Conservation (phyloP, 768 basidiomycete species). For the Naganishia vishniacii region DNA sequence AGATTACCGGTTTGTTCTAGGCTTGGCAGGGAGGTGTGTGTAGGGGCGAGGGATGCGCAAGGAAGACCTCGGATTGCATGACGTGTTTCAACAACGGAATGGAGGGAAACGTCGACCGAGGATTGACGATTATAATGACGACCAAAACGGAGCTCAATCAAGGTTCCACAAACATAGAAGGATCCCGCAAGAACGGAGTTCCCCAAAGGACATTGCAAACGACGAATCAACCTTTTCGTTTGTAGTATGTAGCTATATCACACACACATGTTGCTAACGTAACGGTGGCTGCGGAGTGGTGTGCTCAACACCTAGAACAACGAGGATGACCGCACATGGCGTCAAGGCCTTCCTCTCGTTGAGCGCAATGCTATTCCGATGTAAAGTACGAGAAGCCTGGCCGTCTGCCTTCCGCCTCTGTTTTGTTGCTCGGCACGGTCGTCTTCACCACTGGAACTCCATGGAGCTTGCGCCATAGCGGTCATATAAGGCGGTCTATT, state of each 20-base stretch:
- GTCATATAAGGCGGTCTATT: background rate
- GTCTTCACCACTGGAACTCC: too few relatives aligned
- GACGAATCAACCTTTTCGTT: slow-evolving; percentile 22
- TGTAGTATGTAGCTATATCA: slow-evolving; percentile 10
- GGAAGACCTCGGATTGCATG: background rate
- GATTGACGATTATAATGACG: slow-evolving; percentile 10
- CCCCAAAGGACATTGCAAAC: background rate
- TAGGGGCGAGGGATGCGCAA: too few relatives aligned
- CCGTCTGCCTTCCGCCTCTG: too few relatives aligned
- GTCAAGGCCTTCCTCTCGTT: too few relatives aligned
- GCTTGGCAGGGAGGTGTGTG: background rate
- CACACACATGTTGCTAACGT: slow-evolving; percentile 1
- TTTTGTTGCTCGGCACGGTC: too few relatives aligned
- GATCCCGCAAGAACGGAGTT: background rate
- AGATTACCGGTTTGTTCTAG: slow-evolving; percentile 81
- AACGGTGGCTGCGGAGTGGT: too few relatives aligned
- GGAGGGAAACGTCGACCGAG: background rate
- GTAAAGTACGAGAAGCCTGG: too few relatives aligned
- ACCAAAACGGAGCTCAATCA: background rate
- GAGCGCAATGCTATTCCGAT: too few relatives aligned
- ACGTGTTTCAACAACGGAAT: slow-evolving; percentile 20
- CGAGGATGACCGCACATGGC: too few relatives aligned
- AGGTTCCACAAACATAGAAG: background rate
- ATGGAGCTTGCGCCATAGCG: background rate
- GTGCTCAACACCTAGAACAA: too few relatives aligned